Evolutionary conservation across 73 alveolate genomes (phyloP).

Genomic region (Blepharisma japonicum): DNA sequence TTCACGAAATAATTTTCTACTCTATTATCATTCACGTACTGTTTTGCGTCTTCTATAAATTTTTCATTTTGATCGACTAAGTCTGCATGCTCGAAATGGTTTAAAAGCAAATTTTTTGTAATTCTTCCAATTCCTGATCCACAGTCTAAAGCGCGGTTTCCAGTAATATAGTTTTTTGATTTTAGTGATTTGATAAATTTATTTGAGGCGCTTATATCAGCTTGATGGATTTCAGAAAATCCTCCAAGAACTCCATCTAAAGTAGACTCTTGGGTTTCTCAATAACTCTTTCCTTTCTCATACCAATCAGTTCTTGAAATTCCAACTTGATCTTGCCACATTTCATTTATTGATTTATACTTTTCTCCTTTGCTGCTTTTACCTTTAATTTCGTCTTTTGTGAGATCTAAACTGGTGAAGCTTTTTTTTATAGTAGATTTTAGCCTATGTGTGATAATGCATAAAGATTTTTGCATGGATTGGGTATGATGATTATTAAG

Average conservation of each 20-base stretch:
- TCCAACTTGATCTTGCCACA: constrained; percentile 56
- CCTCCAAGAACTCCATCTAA: constrained; percentile 67
- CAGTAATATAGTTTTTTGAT: constrained; percentile 28
- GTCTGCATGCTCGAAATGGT: constrained; percentile 57
- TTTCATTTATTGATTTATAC: constrained; percentile 36
- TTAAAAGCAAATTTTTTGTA: constrained; percentile 53
- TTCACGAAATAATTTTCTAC: constrained; percentile 26
- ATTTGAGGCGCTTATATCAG: constrained; percentile 50
- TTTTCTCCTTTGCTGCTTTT: constrained; percentile 43
- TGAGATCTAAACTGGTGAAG: no score
- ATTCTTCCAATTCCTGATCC: constrained; percentile 88
- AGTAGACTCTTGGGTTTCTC: constrained; percentile 59
- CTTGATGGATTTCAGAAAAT: constrained; percentile 46
- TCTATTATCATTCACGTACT: constrained; percentile 41
- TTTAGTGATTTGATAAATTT: constrained; percentile 36
- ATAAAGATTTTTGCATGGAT: no score
- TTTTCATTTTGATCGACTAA: constrained; percentile 58
- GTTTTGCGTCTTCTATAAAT: constrained; percentile 53
- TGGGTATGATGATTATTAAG: no score
- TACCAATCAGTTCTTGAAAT: constrained; percentile 46
- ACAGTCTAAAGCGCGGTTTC: constrained; percentile 59
- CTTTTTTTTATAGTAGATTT: no score
- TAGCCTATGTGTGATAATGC: no score
- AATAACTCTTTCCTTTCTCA: constrained; percentile 44
- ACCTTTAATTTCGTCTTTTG: constrained; percentile 24